Evolutionary conservation across 371 early-diverging fungal genomes (phyloP).

Genomic region (Mortierella sp.): DNA sequence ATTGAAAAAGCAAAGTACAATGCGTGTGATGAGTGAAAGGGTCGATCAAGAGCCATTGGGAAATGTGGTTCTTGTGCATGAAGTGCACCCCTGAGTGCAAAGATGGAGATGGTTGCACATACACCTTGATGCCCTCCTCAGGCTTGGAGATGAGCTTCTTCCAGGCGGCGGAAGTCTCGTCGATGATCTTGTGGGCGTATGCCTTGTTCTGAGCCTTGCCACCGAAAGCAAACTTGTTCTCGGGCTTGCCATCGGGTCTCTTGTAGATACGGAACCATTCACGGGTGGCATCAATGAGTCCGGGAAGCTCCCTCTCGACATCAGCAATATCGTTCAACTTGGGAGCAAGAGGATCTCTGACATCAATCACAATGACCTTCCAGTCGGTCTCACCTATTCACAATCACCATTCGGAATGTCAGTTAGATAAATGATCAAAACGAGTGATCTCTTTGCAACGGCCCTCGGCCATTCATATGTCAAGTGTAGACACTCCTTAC

Average conservation of each 20-base stretch:
- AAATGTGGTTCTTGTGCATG: no score
- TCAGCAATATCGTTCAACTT: conserved; percentile 98
- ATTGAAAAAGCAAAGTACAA: conserved; percentile 6
- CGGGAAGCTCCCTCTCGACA: conserved; percentile 95
- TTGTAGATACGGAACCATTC: conserved; percentile 99
- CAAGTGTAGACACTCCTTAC: conserved; percentile 31
- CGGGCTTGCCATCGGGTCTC: conserved; percentile 99
- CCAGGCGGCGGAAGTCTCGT: conserved; percentile 97
- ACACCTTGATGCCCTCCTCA: conserved; percentile 74
- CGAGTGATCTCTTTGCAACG: not conserved
- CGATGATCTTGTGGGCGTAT: conserved; percentile 93
- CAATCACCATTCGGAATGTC: not conserved
- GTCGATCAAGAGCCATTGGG: no score
- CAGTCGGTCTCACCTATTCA: conserved; percentile 96
- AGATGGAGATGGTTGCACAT: conserved; percentile 39
- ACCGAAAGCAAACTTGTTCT: conserved; percentile 97
- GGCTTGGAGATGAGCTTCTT: conserved; percentile 73
- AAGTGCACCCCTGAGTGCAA: no score
- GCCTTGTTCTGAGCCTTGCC: conserved; percentile 91
- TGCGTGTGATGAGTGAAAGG: not conserved
- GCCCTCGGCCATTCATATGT: not conserved
- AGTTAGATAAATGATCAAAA: no score
- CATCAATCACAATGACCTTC: conserved; percentile 98
- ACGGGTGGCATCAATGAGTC: conserved; percentile 93
- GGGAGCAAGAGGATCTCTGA: conserved; percentile 92